Percentiles rank a stretch among this genome's conserved stretches.
These are phyloP conservation scores for Flaveria bidentis DNA, from an alignment of 129 eudicot species.

Conservation along the genomic window DNA sequence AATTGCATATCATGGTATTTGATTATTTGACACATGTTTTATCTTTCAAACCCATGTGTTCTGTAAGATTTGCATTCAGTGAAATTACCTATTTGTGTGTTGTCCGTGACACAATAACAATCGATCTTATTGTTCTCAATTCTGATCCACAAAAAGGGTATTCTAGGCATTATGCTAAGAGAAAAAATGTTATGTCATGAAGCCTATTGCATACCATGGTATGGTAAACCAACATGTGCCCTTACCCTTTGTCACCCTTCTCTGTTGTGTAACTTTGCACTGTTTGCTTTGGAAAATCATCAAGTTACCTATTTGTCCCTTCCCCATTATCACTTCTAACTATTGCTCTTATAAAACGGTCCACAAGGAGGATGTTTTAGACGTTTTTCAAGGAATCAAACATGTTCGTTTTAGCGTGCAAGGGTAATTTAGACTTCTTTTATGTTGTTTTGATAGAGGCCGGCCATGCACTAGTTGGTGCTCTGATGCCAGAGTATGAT, in stretches of 20 bases:
- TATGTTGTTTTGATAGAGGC: slow-evolving; percentile 63
- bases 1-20: neutral
- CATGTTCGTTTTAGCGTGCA: neutral
- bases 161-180: slow-evolving; percentile 2
- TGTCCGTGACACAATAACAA: too few relatives aligned
- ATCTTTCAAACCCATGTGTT: too few relatives aligned
- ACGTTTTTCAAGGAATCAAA: neutral
- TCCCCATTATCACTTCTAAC: neutral
- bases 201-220: neutral
- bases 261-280: slow-evolving; percentile 18
- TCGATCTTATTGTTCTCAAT: too few relatives aligned
- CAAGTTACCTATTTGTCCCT: neutral
- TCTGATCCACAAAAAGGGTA: neutral
- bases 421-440: slow-evolving; percentile 10
- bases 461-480: slow-evolving; percentile 98
- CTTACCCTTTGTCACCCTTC: neutral
- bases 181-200: neutral
- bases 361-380: neutral
- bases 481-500: slow-evolving; percentile 96
- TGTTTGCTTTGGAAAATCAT: neutral
- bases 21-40: too few relatives aligned
- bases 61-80: too few relatives aligned
- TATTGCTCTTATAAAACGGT: neutral
- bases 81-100: too few relatives aligned
- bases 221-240: neutral